Evolutionary conservation across 148 eudicot genomes (phyloP), one percentile per base, ranked within the genome.

Genomic region (Silene conica): DNA sequence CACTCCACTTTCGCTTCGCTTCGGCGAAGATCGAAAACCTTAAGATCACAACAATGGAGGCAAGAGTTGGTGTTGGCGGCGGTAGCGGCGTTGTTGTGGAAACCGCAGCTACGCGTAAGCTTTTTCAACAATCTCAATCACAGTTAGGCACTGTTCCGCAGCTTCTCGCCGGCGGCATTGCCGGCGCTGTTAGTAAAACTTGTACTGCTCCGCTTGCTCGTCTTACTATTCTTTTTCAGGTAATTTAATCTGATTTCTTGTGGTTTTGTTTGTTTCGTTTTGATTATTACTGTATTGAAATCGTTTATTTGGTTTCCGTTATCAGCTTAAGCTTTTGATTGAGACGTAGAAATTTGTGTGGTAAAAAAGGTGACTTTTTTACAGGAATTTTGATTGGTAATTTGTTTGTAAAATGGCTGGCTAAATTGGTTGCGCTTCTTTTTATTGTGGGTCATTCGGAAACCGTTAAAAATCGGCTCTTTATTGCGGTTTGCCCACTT

Each of bases 191-290:
- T 15, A 80, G 87, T 77, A 91, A 91, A 78, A 89, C 94, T 11
- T 89, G 93, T 67, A 91, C 97, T 20, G 97, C 95, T 1, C 97
- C 97, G 14, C 90, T 92, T 54, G 92, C 95, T 70, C 95, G 97
- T 64, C 92, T 92, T 13, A 89, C 97, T 7, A 89, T 92, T 56
- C 97, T 92, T 25, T 89, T 89, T 79, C 97, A 92, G 97, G 95
- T 89, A 16, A n/a, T n/a, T 48, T 9, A 2, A 31, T 18, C 9
- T 67, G 18, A 1, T 13, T 8, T 13, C 7, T 25, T 6, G 21
- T 60, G 21, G 19, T 7, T 43, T 8, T 46, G n/a, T 16, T 8
- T 23, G 1, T 71, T 56, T 7, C 11, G 0, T 28, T 48, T 21
- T 15, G 43, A 38, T 38, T 38, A 38, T 38, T 7, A 0, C 0